A percentile compares a stretch with the other conserved stretches of the same genome.
phyloP scores from a whole-genome alignment of 140 eudicot genomes.

The Flaveria floridana region DNA sequence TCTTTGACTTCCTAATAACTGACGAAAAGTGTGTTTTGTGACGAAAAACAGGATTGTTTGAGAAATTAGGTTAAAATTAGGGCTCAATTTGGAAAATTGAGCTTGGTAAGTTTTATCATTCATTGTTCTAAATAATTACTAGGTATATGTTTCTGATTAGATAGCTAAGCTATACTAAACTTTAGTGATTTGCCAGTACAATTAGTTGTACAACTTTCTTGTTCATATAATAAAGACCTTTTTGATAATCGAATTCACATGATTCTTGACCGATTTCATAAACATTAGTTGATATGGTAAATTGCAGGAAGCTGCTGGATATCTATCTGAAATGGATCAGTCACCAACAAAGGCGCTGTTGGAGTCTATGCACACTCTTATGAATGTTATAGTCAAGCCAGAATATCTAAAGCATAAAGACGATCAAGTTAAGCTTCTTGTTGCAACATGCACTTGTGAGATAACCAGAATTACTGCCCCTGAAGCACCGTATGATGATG shows the following conservation, averaged over 20 bases:
- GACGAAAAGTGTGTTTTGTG: background rate
- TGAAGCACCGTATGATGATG: conserved; percentile 80
- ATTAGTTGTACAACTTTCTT: conserved; percentile 3
- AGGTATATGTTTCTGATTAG: conserved; percentile 6
- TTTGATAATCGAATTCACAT: background rate
- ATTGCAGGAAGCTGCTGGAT: conserved; percentile 51
- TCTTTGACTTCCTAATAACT: background rate
- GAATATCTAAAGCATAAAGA: conserved; percentile 62
- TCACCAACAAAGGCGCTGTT: conserved; percentile 61
- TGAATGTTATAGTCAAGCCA: conserved; percentile 49
- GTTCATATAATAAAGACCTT: conserved; percentile 10
- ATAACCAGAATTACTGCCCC: conserved; percentile 92
- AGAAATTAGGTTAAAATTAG: conserved; percentile 31
- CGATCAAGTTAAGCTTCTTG: conserved; percentile 53
- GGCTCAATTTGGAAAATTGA: conserved; percentile 31
- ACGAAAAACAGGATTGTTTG: conserved; percentile 4
- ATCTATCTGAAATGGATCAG: conserved; percentile 53
- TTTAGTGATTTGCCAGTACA: background rate
- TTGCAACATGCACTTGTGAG: conserved; percentile 82
- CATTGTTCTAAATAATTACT: conserved; percentile 1
- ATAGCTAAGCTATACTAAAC: conserved; percentile 16
- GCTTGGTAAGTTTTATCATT: background rate
- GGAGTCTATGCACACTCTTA: conserved; percentile 55
- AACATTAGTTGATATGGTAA: background rate
- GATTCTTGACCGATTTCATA: conserved; percentile 19